Evolutionary conservation across 139 green algal genomes (phyloP).

Genomic region (Chlamydomonas eustigma): DNA sequence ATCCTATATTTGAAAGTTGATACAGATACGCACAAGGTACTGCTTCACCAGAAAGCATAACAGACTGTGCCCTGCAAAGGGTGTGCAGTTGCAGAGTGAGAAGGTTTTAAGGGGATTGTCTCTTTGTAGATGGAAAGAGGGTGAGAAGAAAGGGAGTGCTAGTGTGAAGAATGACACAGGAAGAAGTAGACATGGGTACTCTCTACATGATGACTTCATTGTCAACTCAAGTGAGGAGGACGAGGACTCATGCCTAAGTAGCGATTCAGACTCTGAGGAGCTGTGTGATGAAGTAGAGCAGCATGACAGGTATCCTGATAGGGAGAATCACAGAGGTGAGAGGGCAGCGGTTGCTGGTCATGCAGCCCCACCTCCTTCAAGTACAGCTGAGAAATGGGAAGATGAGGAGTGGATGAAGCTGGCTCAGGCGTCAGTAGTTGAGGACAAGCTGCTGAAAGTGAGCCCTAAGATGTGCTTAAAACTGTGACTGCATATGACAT

Average conservation of each 20-base stretch:
- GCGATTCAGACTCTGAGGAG: background rate
- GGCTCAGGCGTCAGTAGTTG: background rate
- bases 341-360: background rate
- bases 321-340: background rate
- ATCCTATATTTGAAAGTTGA: too few relatives aligned
- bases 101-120: too few relatives aligned
- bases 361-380: background rate
- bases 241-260: background rate
- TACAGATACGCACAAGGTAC: too few relatives aligned
- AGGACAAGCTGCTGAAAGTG: conserved; percentile 7
- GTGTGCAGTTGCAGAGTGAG: too few relatives aligned
- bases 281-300: too few relatives aligned
- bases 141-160: background rate
- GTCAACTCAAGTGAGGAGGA: conserved; percentile 39
- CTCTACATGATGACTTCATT: conserved; percentile 40
- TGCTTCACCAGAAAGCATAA: too few relatives aligned
- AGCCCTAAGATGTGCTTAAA: background rate
- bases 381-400: background rate
- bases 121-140: background rate
- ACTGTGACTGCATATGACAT: too few relatives aligned
- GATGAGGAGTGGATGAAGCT: conserved; percentile 8
- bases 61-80: too few relatives aligned
- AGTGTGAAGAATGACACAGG: background rate
- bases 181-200: conserved; percentile 3
- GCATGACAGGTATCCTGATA: background rate